Evolutionary conservation across 192 early-diverging fungal species (phyloP).

Genomic region (Umbelopsis isabellina): DNA sequence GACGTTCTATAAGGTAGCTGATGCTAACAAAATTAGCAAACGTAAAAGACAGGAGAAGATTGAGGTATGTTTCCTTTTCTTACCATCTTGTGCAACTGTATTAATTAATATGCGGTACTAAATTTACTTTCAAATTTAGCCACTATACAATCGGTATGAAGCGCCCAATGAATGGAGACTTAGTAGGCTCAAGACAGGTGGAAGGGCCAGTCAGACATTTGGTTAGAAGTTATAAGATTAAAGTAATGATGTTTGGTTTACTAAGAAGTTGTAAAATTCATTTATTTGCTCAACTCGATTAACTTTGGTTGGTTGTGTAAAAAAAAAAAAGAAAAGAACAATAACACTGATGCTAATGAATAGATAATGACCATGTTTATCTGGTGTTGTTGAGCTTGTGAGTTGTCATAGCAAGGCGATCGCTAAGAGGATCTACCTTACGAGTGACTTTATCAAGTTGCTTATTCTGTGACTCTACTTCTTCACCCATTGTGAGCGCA

Average conservation of each 20-base stretch:
- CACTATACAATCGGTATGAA: conserved; percentile 90
- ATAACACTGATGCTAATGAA: conserved; percentile 2
- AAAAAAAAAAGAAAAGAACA: conserved; percentile 17
- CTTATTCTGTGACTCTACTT: conserved; percentile 66
- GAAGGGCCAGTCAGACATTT: conserved; percentile 81
- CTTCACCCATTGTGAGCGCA: conserved; percentile 57
- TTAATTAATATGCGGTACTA: neutral
- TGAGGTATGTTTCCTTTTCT: conserved; percentile 40
- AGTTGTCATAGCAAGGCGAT: conserved; percentile 29
- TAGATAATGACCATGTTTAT: conserved; percentile 16
- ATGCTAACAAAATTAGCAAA: conserved; percentile 92
- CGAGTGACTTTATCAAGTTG: conserved; percentile 51
- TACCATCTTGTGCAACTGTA: neutral
- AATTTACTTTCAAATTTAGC: conserved; percentile 51
- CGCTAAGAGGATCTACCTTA: conserved; percentile 54
- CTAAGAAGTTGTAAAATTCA: too few species aligned
- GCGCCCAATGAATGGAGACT: conserved; percentile 98
- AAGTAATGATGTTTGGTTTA: too few species aligned
- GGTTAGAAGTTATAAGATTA: conserved; percentile 38
- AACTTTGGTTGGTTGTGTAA: too few species aligned
- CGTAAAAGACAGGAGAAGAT: conserved; percentile 94
- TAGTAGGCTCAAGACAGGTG: conserved; percentile 70
- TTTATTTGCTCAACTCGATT: too few species aligned
- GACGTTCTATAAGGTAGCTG: conserved; percentile 95
- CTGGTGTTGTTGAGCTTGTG: conserved; percentile 37